Base-by-base conservation (phyloP, 192 early-diverging fungal species). In the Lobulomyces angularis region DNA sequence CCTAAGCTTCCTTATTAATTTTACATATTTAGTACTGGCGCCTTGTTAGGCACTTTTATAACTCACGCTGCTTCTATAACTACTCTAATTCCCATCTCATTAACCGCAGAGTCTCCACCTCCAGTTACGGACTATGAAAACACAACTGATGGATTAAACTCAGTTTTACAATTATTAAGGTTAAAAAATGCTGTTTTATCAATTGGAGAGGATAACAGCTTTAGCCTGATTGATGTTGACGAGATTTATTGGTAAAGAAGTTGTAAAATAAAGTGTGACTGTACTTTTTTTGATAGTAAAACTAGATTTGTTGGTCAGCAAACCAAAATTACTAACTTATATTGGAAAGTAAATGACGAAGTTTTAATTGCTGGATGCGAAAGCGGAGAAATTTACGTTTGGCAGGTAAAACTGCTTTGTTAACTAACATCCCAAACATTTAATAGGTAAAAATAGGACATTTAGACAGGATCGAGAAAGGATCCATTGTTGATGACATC, bases 161-260 rank as follows among this genome's bases (percentile, higher is more conserved):
- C 53, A 5, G 35, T 63, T 26, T 43, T 70, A 27, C 46, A 51
- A 31, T 55, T 59, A 16, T 61, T 64, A n/a, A 51, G 55, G 25
- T 35, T 54, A 24, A 58, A 56, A 27, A 22, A 44, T 22, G 24
- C 46, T 40, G 51, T 82, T 12, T 51, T 86, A 21, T 82, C 85
- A 1, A 50, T 83, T 17, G 80, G 73, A 2, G 56, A 62, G 42
- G 81, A 84, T 45, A 59, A 82, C 35, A 81, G 80, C 3, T 49
- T 81, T n/a, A 58, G 77, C 6, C 39, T 86, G 0, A 76, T 84
- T 23, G 78, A 83, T 12, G 49, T 86, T 3, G 83, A 86, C 22
- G 79, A 80, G 12, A 61, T 86, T 56, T 66, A 48, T 29, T 79
- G 79, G 82, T 84, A 56, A 35, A 34, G 54, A 5, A 21, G 20